Evolutionary conservation across 164 flowering plant species (phyloP), one percentile per base, ranked within the genome.

Genomic region (Umbilicus rupestris): DNA sequence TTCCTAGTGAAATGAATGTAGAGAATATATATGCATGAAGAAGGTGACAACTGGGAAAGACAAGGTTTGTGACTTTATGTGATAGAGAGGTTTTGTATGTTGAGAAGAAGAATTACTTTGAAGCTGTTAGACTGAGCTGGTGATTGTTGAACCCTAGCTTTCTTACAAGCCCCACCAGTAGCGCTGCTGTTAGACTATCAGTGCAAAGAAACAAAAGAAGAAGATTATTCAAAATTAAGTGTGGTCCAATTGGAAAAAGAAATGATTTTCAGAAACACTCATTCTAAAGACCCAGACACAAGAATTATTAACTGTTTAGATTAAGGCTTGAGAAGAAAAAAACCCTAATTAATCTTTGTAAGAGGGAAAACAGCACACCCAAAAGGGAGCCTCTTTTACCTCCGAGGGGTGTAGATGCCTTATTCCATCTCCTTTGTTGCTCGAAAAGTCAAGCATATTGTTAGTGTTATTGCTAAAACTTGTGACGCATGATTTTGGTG

Each of bases 101-200:
- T n/a, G 66, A 41, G 62, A 42, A 28, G 52, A 19, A 44, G 60
- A 65, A 29, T 70, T 73, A 87, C 95, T 92, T 88, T 88, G 85
- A 85, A 76, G 63, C 84, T 71, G 60, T 55, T 55, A 59, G 92
- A 47, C 69, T 82, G 90, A 50, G 78, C 64, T 71, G 91, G 70
- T 58, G 90, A 78, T 44, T 84, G 73, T 69, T 87, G 96, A 80
- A 91, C 80, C 82, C 82, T 87, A 68, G 97, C 85, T 77, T 86
- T 91, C 87, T 91, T 89, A 46, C 73, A 44, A 62, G 80, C 83
- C 70, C 88, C 85, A 74, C 97, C 91, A 64, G 62, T 71, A 70
- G 78, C 75, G 84, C 29, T 50, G 87, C 85, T 83, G 73, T 87
- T 83, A 76, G 85, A 77, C 96, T 88, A 31, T 35, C 28, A 50